Evolutionary conservation across 179 eudicot species (phyloP), one percentile per base, ranked within the genome.

Genomic region (Beta lomatogona): DNA sequence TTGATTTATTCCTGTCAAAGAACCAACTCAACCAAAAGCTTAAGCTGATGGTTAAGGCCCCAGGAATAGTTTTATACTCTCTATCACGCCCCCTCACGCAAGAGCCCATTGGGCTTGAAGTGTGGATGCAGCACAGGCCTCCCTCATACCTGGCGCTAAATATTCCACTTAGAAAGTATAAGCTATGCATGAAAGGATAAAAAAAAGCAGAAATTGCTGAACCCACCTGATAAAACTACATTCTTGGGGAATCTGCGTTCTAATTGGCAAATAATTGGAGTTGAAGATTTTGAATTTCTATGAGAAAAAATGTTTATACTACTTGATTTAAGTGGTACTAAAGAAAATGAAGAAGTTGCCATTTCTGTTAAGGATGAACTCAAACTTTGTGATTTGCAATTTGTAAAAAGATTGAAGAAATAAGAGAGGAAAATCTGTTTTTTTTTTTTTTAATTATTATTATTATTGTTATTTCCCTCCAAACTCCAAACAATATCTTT

Each of bases 261-360:
- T 7, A 78, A 19, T 0, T 77, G 77, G 65, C 86, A 80, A 22
- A 58, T 78, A 44, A 78, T 82, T 28, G 77, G 19, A 75, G 72
- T 9, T 52, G 83, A 72, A 12, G 44, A 53, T 5, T 41, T 71
- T 28, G 81, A 36, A 7, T 64, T 15, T 4, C 19, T 21, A 3
- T 66, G 61, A 12, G 63, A 31, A 55, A 63, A 78, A 21, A 61
- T 71, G 18, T 28, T 77, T 21, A 69, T 7, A 53, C 15, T 66
- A n/a, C 71, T 81, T 81, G 90, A 80, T 85, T 92, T 91, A 13
- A 84, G 61, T 28, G 91, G 89, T 21, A 88, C 46, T 53, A 86
- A 57, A 58, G 94, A 89, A 83, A 85, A 65, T 76, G 94, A 87
- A 87, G 88, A 76, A 58, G 89, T 68, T 82, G 93, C 89, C 97